Base-by-base conservation (phyloP, 2,329 filamentous ascomycete species). In the Hypoxylon sp. region DNA sequence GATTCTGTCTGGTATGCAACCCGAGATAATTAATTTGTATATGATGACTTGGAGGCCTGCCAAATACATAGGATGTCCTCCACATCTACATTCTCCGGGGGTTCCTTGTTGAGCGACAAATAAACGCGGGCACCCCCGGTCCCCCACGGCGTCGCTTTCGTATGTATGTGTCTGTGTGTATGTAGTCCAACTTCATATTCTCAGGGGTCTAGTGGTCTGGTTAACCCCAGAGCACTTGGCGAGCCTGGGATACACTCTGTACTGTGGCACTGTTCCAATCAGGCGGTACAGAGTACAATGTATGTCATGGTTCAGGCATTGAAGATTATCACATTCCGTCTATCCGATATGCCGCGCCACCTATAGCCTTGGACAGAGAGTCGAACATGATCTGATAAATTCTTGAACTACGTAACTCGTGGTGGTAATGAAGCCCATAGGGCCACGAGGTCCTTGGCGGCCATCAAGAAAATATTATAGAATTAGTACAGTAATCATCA, bases 401-500 rank as follows among this genome's bases (percentile, higher is more conserved):
- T 46, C 51, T 45, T 49, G 38, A 52, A 34, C 49, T 63, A 57
- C 56, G 38, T 58, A 60, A 63, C 28, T 57, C 48, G n/a, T 55
- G 60, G 36, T 48, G 49, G 41, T 52, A 52, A 67, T 63, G 60
- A 61, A 62, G 60, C 48, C 52, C 38, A 63, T 67, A 57, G 55
- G 68, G 52, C 48, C 55, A 68, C 62, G 59, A 60, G 51, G 48
- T 28, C 17, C 65, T 65, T 68, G 68, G 68, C 68, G 30, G 45
- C 32, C 41, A 56, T 43, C 45, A 34, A 38, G 36, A 50, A 58
- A 50, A 43, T n/a, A 28, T 49, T 51, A 45, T 55, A 41, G 36
- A 49, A 49, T 57, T 25, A 48, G 65, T 68, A 70, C 62, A 70
- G 65, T 70, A 70, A 70, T 70, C 68, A 60, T 7, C 19, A 21